phyloP scores from a whole-genome alignment of 1,139 yeast genomes.

The Insectozyma bohioensis region DNA sequence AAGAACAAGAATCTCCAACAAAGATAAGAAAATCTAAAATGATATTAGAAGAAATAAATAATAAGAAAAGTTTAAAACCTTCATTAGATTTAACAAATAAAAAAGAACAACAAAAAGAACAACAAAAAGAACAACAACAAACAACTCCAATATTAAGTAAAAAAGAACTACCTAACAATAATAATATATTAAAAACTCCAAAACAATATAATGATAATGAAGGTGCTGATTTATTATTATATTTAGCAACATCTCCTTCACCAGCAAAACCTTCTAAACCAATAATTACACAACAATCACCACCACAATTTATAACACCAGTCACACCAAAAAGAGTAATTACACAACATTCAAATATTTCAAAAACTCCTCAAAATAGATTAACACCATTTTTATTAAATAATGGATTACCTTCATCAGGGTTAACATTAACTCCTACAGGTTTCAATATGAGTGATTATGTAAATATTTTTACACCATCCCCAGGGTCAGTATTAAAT shows the following conservation, averaged over 20 bases:
- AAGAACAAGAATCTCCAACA: constrained; percentile 30
- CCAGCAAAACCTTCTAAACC: constrained; percentile 55
- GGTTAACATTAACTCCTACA: constrained; percentile 55
- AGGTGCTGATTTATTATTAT: constrained; percentile 82
- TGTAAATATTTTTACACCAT: constrained; percentile 74
- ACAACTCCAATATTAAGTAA: constrained; percentile 38
- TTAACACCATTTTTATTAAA: constrained; percentile 39
- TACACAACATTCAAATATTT: constrained; percentile 8
- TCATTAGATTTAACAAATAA: constrained; percentile 31
- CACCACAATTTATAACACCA: constrained; percentile 33
- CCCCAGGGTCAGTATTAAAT: constrained; percentile 50
- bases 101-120: constrained; percentile 6
- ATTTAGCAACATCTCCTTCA: constrained; percentile 83
- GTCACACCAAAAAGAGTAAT: constrained; percentile 42
- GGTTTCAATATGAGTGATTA: constrained; percentile 84
- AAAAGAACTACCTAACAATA: constrained; percentile 17
- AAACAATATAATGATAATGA: constrained; percentile 51
- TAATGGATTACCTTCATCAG: constrained; percentile 43
- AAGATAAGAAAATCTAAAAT: constrained; percentile 31
- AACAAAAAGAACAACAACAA: constrained; percentile 7
- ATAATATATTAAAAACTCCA: constrained; percentile 33
- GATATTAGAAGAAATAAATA: constrained; percentile 36
- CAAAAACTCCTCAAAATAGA: constrained; percentile 44
- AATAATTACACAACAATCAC: constrained; percentile 15
- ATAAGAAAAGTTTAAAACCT: constrained; percentile 31